phyloP scores from a whole-genome alignment of 441 rosid genomes.

The Erodium texanum region DNA sequence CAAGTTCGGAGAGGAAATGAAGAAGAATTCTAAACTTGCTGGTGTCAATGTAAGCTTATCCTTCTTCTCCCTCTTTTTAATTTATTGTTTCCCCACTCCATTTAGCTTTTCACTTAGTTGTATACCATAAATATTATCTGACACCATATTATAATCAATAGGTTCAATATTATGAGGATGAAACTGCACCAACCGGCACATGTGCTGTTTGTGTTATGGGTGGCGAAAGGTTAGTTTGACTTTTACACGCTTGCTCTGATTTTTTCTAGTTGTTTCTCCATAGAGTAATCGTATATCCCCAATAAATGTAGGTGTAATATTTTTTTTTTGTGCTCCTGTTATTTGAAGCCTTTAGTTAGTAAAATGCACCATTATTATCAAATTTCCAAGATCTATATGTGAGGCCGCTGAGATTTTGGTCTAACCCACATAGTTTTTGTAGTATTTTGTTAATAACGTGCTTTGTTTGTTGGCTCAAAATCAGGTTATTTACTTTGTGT shows the following conservation, averaged over 20 bases:
- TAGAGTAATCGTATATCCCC: too few species aligned
- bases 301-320: too few species aligned
- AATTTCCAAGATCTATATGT: too few species aligned
- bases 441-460: too few species aligned
- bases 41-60: slow-evolving; percentile 62
- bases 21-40: slow-evolving; percentile 55
- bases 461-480: too few species aligned
- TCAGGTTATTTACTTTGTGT: not conserved
- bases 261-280: too few species aligned
- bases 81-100: not conserved
- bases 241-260: not conserved
- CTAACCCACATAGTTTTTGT: too few species aligned
- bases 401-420: too few species aligned
- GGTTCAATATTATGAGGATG: slow-evolving; percentile 79
- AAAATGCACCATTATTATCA: not conserved
- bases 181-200: slow-evolving; percentile 72
- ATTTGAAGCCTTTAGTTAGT: not conserved
- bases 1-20: slow-evolving; percentile 92
- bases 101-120: not conserved
- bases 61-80: not conserved
- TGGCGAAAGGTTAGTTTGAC: slow-evolving; percentile 61
- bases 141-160: slow-evolving; percentile 16
- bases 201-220: slow-evolving; percentile 93
- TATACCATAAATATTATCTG: not conserved
- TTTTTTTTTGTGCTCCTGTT: too few species aligned